Conservation (phyloP, 495 filamentous ascomycete species). For the Xeromyces bisporus region DNA sequence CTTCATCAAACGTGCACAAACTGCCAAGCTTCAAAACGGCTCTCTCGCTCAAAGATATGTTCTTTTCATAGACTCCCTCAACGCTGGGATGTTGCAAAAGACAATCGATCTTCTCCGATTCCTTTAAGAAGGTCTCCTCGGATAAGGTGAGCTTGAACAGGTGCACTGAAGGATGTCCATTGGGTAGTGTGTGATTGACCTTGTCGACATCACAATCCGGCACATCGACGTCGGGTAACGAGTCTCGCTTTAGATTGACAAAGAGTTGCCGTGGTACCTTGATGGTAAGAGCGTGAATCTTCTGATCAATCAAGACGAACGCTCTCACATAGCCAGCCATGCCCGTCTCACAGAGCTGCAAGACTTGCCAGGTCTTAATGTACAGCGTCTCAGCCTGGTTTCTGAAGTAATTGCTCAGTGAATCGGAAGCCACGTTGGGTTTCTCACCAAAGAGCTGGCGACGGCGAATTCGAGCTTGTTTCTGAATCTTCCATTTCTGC, state of each 20-base stretch:
- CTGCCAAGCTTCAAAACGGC: conserved; percentile 81
- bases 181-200: conserved; percentile 78
- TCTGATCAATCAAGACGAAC: conserved; percentile 83
- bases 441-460: conserved; percentile 89
- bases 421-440: conserved; percentile 44
- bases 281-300: conserved; percentile 73
- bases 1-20: conserved; percentile 88
- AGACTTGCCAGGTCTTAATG: conserved; percentile 82
- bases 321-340: conserved; percentile 73
- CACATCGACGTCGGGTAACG: conserved; percentile 79
- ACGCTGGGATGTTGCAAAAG: conserved; percentile 87
- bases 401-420: conserved; percentile 73
- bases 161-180: conserved; percentile 85
- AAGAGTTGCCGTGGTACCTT: conserved; percentile 81
- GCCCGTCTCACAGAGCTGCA: conserved; percentile 68
- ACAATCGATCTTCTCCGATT: conserved; percentile 60
- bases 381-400: conserved; percentile 82
- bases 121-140: conserved; percentile 71
- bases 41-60: conserved; percentile 66
- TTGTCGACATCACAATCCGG: conserved; percentile 78
- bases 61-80: conserved; percentile 91
- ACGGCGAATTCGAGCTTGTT: conserved; percentile 70
- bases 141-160: conserved; percentile 84
- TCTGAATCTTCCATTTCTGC: conserved; percentile 97
- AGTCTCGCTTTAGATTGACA: conserved; percentile 72